phyloP scores from a whole-genome alignment of 2,329 filamentous ascomycete species.

The Arthrobotrys megalospora region DNA sequence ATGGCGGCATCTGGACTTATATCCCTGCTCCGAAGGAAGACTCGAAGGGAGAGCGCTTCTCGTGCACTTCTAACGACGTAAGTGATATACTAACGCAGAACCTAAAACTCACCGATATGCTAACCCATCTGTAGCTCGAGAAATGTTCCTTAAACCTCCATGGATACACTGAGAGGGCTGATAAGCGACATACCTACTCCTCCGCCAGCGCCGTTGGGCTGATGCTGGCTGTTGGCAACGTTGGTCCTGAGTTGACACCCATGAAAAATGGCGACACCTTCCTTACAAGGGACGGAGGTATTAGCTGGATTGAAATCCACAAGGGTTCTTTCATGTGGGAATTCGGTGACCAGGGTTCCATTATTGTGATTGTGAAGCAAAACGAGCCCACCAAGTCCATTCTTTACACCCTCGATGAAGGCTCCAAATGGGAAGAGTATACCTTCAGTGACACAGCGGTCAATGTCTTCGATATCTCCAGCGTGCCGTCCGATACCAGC shows the following conservation, averaged over 20 bases:
- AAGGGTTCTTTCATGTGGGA: slow-evolving; percentile 94
- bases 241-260: slow-evolving; percentile 79
- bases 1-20: slow-evolving; percentile 88
- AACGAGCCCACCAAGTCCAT: slow-evolving; percentile 77
- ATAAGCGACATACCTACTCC: slow-evolving; percentile 87
- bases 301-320: slow-evolving; percentile 87
- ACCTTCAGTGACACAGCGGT: slow-evolving; percentile 78
- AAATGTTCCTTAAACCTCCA: slow-evolving; percentile 90
- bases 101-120: neutral
- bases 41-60: slow-evolving; percentile 78
- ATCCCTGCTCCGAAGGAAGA: slow-evolving; percentile 81
- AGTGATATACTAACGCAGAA: slow-evolving; percentile 5
- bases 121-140: slow-evolving; percentile 69
- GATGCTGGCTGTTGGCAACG: slow-evolving; percentile 92
- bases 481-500: slow-evolving; percentile 88
- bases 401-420: slow-evolving; percentile 85
- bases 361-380: slow-evolving; percentile 88
- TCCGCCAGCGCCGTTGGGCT: slow-evolving; percentile 89
- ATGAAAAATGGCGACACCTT: slow-evolving; percentile 87
- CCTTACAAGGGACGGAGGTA: slow-evolving; percentile 90
- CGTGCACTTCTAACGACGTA: slow-evolving; percentile 73
- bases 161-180: slow-evolving; percentile 90
- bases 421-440: slow-evolving; percentile 82
- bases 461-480: slow-evolving; percentile 84
- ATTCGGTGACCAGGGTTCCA: slow-evolving; percentile 93